Base-by-base conservation (phyloP, 1,139 yeast genomes). In the Magnusiomyces ingens region DNA sequence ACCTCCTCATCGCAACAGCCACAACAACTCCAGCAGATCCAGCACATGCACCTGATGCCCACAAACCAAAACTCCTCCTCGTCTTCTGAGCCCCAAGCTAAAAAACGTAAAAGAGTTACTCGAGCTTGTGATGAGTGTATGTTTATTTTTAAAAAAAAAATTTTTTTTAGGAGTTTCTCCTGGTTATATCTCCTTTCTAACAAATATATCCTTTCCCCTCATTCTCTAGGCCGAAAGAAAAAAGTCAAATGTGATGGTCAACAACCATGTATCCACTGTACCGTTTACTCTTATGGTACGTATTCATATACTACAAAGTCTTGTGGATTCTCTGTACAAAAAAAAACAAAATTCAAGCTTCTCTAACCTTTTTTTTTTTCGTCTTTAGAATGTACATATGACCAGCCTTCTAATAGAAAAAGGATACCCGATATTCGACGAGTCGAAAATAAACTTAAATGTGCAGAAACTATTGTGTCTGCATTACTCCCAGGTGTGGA, bases 171-270 rank as follows among this genome's bases (percentile, higher is more conserved):
- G 42, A 17, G 10, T 3, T 29, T 35, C n/a, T 17, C 11, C 22
- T 62, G 67, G 19, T 11, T 46, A 12, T 19, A 37, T 18, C 18
- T 22, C 17, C 26, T 32, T 40, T 11, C 18, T 50, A 32, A 11
- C 6, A 12, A 22, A 42, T 40, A 18, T 37, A 15, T 38, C 44
- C 37, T 36, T 52, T 51, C 35, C 50, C 10, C 15, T 32, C 22
- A 18, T 49, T 43, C 17, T 36, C 13, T 43, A 64, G 69, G 69
- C 49, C 67, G 72, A 15, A 73, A 80, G 67, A 84, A 86, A 67
- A 89, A 89, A 68, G 91, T 88, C 62, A 85, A 85, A 64, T 89
- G 96, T 69, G 94, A 88, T 59, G 96, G 96, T 15, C 81, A 82
- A 64, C 83, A 82, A 62, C 95, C 95, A 1, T 89, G 96, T 69